These are phyloP conservation scores for Backusella westeae DNA, from an alignment of 192 early-diverging fungal species.

Conservation along the genomic window DNA sequence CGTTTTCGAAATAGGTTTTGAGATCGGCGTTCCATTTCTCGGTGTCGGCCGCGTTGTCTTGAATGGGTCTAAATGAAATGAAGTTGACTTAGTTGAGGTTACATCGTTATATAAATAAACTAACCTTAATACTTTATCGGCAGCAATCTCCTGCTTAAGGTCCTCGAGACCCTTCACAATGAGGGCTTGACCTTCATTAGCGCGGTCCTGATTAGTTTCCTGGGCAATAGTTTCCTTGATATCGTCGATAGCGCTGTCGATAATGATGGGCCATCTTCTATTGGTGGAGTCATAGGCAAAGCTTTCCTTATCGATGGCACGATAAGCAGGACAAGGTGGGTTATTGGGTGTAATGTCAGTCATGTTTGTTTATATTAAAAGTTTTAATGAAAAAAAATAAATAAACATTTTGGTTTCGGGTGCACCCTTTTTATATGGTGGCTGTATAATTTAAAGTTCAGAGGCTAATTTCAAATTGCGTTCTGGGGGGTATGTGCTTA, in stretches of 20 bases:
- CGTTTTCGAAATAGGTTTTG: constrained; percentile 45
- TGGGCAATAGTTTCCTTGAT: constrained; percentile 53
- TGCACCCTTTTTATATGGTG: neutral
- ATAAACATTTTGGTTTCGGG: neutral
- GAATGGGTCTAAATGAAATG: constrained; percentile 37
- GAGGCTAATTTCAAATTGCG: neutral
- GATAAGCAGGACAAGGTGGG: constrained; percentile 62
- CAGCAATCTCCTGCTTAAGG: constrained; percentile 75
- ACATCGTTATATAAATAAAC: neutral
- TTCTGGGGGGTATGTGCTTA: neutral
- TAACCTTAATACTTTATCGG: constrained; percentile 55
- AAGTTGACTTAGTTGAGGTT: neutral
- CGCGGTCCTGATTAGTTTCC: constrained; percentile 31
- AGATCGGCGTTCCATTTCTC: constrained; percentile 66
- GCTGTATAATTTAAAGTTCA: neutral
- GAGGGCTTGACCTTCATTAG: constrained; percentile 58
- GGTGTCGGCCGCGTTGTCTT: constrained; percentile 57
- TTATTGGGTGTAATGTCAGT: constrained; percentile 32
- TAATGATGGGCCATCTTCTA: constrained; percentile 79
- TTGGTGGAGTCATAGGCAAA: constrained; percentile 80
- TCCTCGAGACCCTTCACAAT: constrained; percentile 62
- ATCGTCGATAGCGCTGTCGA: constrained; percentile 76
- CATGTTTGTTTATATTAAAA: neutral
- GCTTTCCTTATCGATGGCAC: constrained; percentile 56
- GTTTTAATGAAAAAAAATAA: neutral